A percentile compares a stretch with the other conserved stretches of the same genome.
phyloP scores from a whole-genome alignment of 495 filamentous ascomycete genomes.

The Penicillium verhagenii region DNA sequence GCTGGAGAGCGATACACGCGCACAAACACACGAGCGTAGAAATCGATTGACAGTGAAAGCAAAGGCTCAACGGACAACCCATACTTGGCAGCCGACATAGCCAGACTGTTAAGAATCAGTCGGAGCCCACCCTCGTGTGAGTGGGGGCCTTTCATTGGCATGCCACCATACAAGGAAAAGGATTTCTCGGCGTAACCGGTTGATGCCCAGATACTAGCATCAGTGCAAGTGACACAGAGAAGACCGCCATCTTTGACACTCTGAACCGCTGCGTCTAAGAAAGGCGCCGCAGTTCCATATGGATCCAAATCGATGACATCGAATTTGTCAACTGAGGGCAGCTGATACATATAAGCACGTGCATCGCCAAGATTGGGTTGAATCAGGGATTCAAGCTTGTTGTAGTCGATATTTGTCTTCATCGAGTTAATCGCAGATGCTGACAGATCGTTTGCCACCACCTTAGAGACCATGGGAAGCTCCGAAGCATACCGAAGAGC shows the following conservation, averaged over 20 bases:
- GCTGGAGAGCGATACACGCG: slow-evolving; percentile 72
- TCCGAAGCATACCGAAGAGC: slow-evolving; percentile 91
- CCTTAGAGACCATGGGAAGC: slow-evolving; percentile 73
- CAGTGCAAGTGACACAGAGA: slow-evolving; percentile 93
- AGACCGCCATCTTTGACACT: slow-evolving; percentile 81
- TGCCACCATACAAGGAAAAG: slow-evolving; percentile 85
- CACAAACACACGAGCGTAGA: slow-evolving; percentile 89
- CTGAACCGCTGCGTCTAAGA: slow-evolving; percentile 87
- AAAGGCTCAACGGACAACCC: slow-evolving; percentile 90
- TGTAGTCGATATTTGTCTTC: slow-evolving; percentile 78
- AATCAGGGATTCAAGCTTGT: slow-evolving; percentile 68
- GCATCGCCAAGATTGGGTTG: slow-evolving; percentile 75
- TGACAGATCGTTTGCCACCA: slow-evolving; percentile 90
- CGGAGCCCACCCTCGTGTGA: slow-evolving; percentile 89
- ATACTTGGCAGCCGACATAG: slow-evolving; percentile 76
- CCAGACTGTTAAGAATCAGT: slow-evolving; percentile 76
- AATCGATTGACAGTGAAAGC: slow-evolving; percentile 91
- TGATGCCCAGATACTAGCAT: slow-evolving; percentile 91
- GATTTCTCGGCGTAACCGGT: slow-evolving; percentile 90
- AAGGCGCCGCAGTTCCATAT: slow-evolving; percentile 88
- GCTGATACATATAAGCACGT: slow-evolving; percentile 81
- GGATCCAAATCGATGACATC: slow-evolving; percentile 97
- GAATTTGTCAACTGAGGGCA: slow-evolving; percentile 53
- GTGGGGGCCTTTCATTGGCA: slow-evolving; percentile 76
- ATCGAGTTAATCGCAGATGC: slow-evolving; percentile 75